phyloP scores from a whole-genome alignment of 345 rosid genomes.

The Salix viminalis region DNA sequence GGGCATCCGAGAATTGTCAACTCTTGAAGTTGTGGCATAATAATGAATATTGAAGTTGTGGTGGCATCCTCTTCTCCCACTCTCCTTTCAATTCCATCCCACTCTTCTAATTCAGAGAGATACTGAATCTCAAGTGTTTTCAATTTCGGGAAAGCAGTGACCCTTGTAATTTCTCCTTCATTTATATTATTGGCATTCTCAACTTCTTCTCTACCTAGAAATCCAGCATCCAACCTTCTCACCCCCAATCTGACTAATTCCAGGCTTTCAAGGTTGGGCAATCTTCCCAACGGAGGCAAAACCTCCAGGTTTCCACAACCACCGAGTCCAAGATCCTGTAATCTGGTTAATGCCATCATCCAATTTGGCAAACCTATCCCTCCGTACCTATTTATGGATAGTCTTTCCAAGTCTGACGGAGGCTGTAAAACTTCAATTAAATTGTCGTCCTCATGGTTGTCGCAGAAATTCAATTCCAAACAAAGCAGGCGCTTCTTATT shows the following conservation, averaged over 20 bases:
- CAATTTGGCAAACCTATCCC: background rate
- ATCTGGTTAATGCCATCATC: background rate
- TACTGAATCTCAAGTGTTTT: background rate
- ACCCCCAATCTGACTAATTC: background rate
- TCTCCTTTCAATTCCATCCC: background rate
- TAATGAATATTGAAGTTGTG: background rate
- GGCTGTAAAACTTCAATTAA: background rate
- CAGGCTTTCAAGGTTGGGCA: conserved; percentile 15
- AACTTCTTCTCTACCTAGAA: background rate
- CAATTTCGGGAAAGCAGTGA: conserved; percentile 10
- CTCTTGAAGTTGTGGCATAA: background rate
- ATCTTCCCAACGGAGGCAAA: conserved; percentile 11
- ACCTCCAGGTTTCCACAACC: background rate
- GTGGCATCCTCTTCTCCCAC: too few species aligned
- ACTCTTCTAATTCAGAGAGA: background rate
- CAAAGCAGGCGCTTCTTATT: background rate
- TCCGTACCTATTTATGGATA: background rate
- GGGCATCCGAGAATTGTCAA: background rate
- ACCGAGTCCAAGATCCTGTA: background rate
- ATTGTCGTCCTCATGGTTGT: too few species aligned
- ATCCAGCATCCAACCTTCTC: conserved; percentile 8
- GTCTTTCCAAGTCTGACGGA: background rate
- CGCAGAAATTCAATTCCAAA: background rate
- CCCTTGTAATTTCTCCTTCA: background rate
- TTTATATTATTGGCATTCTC: too few species aligned